Evolutionary conservation across 305 asterid genomes (phyloP).

Genomic region (Lippia alba): DNA sequence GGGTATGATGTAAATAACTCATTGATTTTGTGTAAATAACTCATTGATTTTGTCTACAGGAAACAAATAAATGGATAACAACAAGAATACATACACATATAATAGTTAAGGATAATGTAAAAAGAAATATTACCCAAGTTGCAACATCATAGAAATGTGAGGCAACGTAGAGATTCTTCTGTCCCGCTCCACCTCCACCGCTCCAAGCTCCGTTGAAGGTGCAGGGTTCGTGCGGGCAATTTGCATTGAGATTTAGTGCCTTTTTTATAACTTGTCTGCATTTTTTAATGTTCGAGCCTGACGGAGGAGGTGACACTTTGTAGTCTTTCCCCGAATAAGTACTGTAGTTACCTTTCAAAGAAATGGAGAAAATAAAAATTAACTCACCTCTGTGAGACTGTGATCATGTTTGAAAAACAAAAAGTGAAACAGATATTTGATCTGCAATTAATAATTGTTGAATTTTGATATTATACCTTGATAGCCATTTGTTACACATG

Average conservation of each 20-base stretch:
- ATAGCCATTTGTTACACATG: neutral
- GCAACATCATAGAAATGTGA: neutral
- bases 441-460: too few species aligned
- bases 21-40: too few species aligned
- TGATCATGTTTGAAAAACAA: too few species aligned
- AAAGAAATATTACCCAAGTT: neutral
- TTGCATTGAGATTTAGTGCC: neutral
- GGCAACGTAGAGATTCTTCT: slow-evolving; percentile 2
- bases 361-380: neutral
- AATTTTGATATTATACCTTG: neutral
- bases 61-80: too few species aligned
- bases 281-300: neutral
- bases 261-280: neutral
- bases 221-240: neutral
- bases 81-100: too few species aligned
- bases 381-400: too few species aligned
- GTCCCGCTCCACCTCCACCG: slow-evolving; percentile 1
- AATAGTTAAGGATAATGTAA: too few species aligned
- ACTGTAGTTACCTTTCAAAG: neutral
- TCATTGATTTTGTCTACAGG: too few species aligned
- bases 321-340: neutral
- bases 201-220: slow-evolving; percentile 8
- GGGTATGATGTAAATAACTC: too few species aligned
- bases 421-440: too few species aligned
- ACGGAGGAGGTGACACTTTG: neutral